Percentiles rank a stretch among this genome's conserved stretches.
Conservation (phyloP, 345 rosid genomes). For the Erucastrum elatum region DNA sequence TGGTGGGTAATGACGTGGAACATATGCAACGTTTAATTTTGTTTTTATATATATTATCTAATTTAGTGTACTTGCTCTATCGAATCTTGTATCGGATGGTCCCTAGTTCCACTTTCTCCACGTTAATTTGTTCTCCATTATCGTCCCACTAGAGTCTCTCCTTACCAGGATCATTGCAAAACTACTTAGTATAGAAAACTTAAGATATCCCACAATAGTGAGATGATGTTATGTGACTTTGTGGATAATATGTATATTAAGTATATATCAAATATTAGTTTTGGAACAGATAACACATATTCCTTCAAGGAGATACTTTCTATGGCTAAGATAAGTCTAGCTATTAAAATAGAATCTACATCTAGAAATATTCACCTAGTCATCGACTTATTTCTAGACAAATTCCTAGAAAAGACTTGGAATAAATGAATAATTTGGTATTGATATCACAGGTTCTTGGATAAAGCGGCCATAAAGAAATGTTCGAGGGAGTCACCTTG, state of each 20-base stretch:
- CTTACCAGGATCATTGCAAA: slow-evolving; percentile 3
- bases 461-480: too few relatives aligned
- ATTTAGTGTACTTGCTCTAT: slow-evolving; percentile 20
- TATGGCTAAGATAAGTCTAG: slow-evolving; percentile 8
- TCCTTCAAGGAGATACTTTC: neutral
- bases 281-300: slow-evolving; percentile 16
- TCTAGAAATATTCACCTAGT: slow-evolving; percentile 4
- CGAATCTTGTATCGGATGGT: slow-evolving; percentile 29
- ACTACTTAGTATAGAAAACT: slow-evolving; percentile 9
- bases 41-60: neutral
- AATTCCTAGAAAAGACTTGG: neutral
- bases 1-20: slow-evolving; percentile 27
- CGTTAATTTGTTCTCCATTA: slow-evolving; percentile 30
- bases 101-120: slow-evolving; percentile 28
- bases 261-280: neutral
- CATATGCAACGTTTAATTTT: neutral
- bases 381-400: slow-evolving; percentile 6
- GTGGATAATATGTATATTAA: neutral
- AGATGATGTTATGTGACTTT: neutral
- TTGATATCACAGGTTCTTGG: too few relatives aligned
- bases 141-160: slow-evolving; percentile 25
- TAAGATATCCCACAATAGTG: neutral
- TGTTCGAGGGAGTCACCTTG: too few relatives aligned
- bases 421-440: neutral
- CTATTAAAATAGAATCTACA: neutral